These are phyloP conservation scores for Neonothopanus nambi DNA, from an alignment of 1,284 basidiomycete species.

Conservation along the genomic window DNA sequence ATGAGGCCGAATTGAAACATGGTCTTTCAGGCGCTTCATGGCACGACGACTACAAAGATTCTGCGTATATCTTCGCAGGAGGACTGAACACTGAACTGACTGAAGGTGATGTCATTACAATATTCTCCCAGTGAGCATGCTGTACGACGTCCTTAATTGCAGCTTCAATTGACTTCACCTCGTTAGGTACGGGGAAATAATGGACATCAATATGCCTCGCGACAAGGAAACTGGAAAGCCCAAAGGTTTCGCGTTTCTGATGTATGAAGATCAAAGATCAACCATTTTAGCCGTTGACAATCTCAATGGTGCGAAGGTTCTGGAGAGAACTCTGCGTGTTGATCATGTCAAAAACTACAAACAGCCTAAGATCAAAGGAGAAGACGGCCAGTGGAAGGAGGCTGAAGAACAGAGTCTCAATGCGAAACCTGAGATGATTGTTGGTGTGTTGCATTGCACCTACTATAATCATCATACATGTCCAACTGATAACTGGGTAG, in stretches of 20 bases:
- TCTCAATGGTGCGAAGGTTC: conserved; percentile 90
- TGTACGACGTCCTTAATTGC: not conserved
- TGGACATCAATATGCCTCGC: conserved; percentile 93
- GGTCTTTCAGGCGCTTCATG: conserved; percentile 80
- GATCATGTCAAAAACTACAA: conserved; percentile 96
- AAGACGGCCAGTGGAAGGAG: conserved; percentile 89
- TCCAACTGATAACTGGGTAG: conserved; percentile 9
- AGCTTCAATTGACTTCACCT: not conserved
- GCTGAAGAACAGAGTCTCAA: conserved; percentile 84
- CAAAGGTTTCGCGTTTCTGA: conserved; percentile 93
- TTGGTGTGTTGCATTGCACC: conserved; percentile 47
- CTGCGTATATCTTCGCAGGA: conserved; percentile 93
- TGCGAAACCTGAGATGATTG: conserved; percentile 72
- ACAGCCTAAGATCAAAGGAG: conserved; percentile 79
- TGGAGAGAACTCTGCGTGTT: conserved; percentile 85
- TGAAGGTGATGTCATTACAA: conserved; percentile 96
- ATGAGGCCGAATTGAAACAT: conserved; percentile 88
- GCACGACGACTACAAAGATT: conserved; percentile 98
- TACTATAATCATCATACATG: conserved; percentile 1
- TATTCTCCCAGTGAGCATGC: conserved; percentile 90
- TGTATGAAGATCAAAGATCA: conserved; percentile 98
- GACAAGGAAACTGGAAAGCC: conserved; percentile 89
- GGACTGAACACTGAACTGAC: conserved; percentile 86
- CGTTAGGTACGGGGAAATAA: conserved; percentile 88
- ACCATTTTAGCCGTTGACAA: conserved; percentile 98